Evolutionary conservation across 345 rosid species (phyloP), one percentile per base, ranked within the genome.

Genomic region (Sapria himalayana): DNA sequence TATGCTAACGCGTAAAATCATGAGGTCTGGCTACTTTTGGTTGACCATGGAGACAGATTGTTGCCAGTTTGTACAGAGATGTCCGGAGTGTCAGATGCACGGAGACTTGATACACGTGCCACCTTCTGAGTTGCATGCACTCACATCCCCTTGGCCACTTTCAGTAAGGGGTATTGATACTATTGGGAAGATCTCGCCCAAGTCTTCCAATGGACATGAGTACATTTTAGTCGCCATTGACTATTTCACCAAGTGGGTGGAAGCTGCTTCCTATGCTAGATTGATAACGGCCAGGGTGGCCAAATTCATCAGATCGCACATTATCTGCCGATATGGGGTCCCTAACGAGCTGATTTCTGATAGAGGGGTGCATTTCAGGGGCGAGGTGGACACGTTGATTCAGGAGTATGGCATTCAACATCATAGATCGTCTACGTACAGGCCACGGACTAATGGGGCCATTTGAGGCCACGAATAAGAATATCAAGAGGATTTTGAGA

Each of bases 221-320:
- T 40, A 21, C 29, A 37, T 37, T 3, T 15, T 37, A 5, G 41
- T 37, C 9, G 41, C 41, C 3, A 37, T 37, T 7, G 22, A 40
- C 11, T 40, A 40, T 12, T 40, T 40, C 12, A 40, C 45, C 16
- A 40, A 40, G 14, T 40, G 27, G 17, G 22, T 37, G 7, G 10
- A 37, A n/a, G n/a, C n/a, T n/a, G n/a, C n/a, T n/a, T n/a, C n/a
- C n/a, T n/a, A n/a, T n/a, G n/a, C n/a, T n/a, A n/a, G n/a, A n/a
- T n/a, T n/a, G n/a, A n/a, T n/a, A n/a, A n/a, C 4, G 36, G n/a
- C n/a, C n/a, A n/a, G n/a, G n/a, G n/a, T n/a, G n/a, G n/a, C n/a
- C n/a, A n/a, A n/a, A n/a, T 29, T 29, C 7, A 29, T 29, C 32
- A 29, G 23, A 29, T 7, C 7, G 32, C 8, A n/a, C n/a, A n/a